These are phyloP conservation scores for Penicillium sp. DNA, from an alignment of 2,329 filamentous ascomycete genomes.

Conservation along the genomic window DNA sequence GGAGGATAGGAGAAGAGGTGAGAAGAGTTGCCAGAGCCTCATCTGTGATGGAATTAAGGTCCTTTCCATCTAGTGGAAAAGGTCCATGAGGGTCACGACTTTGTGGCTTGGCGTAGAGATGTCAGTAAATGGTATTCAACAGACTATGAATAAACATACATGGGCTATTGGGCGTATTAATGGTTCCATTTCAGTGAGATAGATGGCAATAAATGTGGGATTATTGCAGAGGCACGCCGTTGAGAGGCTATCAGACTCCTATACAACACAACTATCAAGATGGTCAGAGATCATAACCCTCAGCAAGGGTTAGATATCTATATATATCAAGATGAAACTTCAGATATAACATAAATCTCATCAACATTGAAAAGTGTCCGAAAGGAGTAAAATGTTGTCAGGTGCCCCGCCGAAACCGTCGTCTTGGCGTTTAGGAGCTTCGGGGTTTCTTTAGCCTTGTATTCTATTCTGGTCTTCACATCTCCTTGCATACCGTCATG, in stretches of 20 bases:
- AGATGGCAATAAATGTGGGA: too few species aligned
- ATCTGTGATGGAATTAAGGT: conserved; percentile 13
- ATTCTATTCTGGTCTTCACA: neutral
- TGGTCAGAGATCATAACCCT: neutral
- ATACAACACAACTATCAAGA: neutral
- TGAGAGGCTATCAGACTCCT: neutral
- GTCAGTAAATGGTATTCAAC: neutral
- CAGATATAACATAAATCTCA: neutral
- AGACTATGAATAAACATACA: neutral
- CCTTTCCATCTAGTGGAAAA: conserved; percentile 13
- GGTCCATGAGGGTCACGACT: neutral
- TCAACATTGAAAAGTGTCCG: neutral
- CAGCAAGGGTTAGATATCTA: neutral
- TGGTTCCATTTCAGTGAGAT: too few species aligned
- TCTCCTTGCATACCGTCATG: conserved; percentile 32
- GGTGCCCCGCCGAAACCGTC: conserved; percentile 25
- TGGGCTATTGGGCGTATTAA: neutral
- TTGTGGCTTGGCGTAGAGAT: neutral
- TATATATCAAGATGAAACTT: too few species aligned
- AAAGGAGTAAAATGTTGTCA: conserved; percentile 18
- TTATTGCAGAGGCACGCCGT: neutral
- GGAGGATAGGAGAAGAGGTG: conserved; percentile 19
- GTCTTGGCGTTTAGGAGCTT: conserved; percentile 24
- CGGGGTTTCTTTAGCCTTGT: conserved; percentile 6
- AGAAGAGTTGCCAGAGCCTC: conserved; percentile 12